Base-by-base conservation (phyloP, 257 asterid genomes). In the Solanum piurae region DNA sequence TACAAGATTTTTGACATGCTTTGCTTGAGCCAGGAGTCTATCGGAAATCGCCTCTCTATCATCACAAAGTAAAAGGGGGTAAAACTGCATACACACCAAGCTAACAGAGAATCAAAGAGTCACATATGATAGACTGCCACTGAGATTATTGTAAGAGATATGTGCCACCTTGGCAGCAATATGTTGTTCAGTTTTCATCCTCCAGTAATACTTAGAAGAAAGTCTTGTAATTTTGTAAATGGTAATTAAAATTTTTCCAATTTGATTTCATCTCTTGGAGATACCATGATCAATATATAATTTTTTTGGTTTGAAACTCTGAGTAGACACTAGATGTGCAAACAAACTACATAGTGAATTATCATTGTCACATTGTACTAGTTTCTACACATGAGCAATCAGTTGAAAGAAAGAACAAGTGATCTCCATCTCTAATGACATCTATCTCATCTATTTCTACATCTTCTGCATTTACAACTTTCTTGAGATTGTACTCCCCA, bases 371-470 rank as follows among this genome's bases (percentile, higher is more conserved):
- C 60, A 62, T 85, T 7, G 74, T 64, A 60, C 49, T 31, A 60
- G 16, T 21, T 83, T 89, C 88, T 92, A 36, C n/a, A 6, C 72
- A 90, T 62, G 86, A 85, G 23, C 88, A 73, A 77, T 73, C 85
- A 85, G 88, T 91, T 87, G 93, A 86, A 86, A 91, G 71, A 62
- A 96, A 90, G 89, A 92, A 95, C 92, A 96, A 90, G 88, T 95
- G 98, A 89, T 96, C 99, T 23, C 98, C 98, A 84, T 96, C 99
- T 80, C 95, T 91, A 86, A 96, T 80, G 88, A 93, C 95, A 66
- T 92, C 90, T 73, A 92, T 4, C 89, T 96, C 98, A 42, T 96
- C 98, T 89, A 96, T 92, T 89, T 95, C 98, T 88, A 97, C 98
- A 85, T 95, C 90, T 87, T 96, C 98, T 60, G 92, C 93, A 88